Conservation (phyloP, 2,329 filamentous ascomycete genomes). For the Botrytis cinerea region DNA sequence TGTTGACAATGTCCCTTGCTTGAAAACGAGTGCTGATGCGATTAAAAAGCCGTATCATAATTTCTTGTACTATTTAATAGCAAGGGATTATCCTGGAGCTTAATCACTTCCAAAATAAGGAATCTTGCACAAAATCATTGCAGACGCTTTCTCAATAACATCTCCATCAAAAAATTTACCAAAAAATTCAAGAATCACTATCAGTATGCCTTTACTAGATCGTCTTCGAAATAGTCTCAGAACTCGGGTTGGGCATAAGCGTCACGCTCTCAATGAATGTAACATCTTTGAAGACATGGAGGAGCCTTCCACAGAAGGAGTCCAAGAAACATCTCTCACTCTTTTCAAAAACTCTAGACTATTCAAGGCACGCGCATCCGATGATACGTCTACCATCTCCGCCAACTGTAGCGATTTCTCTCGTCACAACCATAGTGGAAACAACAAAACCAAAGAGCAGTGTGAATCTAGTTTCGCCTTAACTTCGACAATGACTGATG, state of each 20-base stretch:
- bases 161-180: background rate
- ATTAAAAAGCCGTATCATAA: background rate
- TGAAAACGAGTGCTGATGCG: rapidly evolving
- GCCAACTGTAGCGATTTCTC: no score
- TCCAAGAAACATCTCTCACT: rapidly evolving
- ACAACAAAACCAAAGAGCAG: no score
- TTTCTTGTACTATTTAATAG: background rate
- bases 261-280: background rate
- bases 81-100: background rate
- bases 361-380: background rate
- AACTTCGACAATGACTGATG: no score
- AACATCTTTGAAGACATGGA: background rate
- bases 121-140: background rate
- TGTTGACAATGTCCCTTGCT: no score
- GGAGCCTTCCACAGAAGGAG: background rate
- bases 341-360: background rate
- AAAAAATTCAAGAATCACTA: background rate
- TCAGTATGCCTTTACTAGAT: background rate
- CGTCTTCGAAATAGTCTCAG: background rate
- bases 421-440: no score
- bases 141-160: background rate
- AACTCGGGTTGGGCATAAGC: background rate
- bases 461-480: no score
- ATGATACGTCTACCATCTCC: no score
- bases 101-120: background rate